Evolutionary conservation across 2,329 filamentous ascomycete genomes (phyloP).

Genomic region (Colletotrichum acutatum): DNA sequence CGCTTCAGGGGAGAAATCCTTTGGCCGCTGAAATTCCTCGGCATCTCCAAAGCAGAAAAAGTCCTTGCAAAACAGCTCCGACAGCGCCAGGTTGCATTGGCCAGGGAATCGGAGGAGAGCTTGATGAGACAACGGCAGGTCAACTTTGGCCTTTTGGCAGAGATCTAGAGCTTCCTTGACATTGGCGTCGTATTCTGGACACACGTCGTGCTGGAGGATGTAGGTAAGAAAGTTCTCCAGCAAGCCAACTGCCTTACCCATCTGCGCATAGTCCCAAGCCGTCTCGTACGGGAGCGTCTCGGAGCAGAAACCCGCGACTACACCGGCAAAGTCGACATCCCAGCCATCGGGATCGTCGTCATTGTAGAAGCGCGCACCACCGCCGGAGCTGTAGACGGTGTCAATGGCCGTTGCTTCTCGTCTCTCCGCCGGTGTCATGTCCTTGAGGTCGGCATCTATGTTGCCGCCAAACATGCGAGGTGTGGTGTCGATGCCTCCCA

Average conservation of each 20-base stretch:
- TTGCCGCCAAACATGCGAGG: constrained; percentile 70
- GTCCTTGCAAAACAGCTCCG: constrained; percentile 69
- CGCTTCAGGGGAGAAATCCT: constrained; percentile 53
- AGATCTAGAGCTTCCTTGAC: constrained; percentile 73
- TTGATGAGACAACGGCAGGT: constrained; percentile 70
- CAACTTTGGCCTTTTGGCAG: constrained; percentile 73
- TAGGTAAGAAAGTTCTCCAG: constrained; percentile 92
- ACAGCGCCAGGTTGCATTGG: constrained; percentile 81
- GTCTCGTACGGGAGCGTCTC: constrained; percentile 58
- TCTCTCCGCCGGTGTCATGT: constrained; percentile 72
- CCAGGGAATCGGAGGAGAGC: constrained; percentile 73
- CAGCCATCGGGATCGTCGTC: constrained; percentile 66
- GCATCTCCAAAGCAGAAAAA: constrained; percentile 36
- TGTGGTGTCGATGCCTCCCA: constrained; percentile 79
- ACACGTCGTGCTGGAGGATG: constrained; percentile 84
- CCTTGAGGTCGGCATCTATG: constrained; percentile 62
- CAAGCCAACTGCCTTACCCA: constrained; percentile 73
- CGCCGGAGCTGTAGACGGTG: constrained; percentile 61
- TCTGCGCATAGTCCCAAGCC: constrained; percentile 62
- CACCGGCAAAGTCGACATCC: constrained; percentile 82
- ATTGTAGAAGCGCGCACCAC: constrained; percentile 61
- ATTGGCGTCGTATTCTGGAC: constrained; percentile 79
- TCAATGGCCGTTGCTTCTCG: constrained; percentile 73
- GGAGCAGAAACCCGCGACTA: constrained; percentile 83
- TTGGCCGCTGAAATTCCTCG: constrained; percentile 44